A percentile compares a stretch with the other conserved stretches of the same genome.
Conservation (phyloP, 345 rosid genomes). For the Laguncularia racemosa region DNA sequence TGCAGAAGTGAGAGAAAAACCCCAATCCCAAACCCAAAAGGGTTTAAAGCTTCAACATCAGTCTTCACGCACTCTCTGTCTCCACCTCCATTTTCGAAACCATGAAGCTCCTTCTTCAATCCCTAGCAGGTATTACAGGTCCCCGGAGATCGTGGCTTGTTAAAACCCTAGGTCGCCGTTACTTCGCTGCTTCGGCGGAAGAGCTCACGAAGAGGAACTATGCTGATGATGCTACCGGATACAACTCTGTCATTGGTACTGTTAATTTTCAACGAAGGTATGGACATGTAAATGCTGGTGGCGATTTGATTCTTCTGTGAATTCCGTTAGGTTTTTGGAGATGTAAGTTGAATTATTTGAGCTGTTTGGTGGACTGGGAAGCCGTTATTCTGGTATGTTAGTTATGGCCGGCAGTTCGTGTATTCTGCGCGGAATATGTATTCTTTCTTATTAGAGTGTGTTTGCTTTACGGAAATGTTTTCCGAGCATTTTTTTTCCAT, state of each 20-base stretch:
- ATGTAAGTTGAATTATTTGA: too few relatives aligned
- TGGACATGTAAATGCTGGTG: not conserved
- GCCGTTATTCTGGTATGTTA: too few relatives aligned
- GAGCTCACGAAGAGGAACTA: constrained; percentile 61
- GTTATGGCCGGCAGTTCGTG: too few relatives aligned
- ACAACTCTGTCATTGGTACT: constrained; percentile 64
- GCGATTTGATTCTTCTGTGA: not conserved
- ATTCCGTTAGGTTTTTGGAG: not conserved
- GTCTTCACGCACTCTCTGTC: not conserved
- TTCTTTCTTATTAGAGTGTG: too few relatives aligned
- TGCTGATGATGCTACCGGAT: constrained; percentile 65
- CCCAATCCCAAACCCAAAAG: too few relatives aligned
- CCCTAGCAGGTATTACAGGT: constrained; percentile 22
- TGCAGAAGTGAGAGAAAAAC: too few relatives aligned
- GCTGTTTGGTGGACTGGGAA: too few relatives aligned
- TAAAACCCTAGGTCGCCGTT: constrained; percentile 38
- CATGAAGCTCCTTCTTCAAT: constrained; percentile 52
- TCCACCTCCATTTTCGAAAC: constrained; percentile 8
- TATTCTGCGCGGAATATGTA: too few relatives aligned
- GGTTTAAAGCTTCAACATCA: not conserved
- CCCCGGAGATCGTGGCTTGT: constrained; percentile 23
- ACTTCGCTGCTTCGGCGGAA: constrained; percentile 39
- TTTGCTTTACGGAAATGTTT: too few relatives aligned
- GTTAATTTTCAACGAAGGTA: constrained; percentile 63
- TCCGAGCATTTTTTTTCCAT: too few relatives aligned